Evolutionary conservation across 345 rosid genomes (phyloP).

Genomic region (Chamaenerion angustifolium): DNA sequence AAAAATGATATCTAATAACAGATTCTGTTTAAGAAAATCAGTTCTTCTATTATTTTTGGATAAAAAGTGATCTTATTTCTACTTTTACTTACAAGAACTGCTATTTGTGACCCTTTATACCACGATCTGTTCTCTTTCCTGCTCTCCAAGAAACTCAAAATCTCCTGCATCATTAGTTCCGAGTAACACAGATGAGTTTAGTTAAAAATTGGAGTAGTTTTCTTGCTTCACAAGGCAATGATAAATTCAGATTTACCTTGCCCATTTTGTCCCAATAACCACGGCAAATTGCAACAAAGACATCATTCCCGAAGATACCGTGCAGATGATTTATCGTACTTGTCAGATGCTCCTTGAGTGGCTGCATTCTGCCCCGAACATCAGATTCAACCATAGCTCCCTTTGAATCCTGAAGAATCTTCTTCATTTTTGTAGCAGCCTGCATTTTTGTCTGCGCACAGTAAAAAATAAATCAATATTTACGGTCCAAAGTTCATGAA

Average conservation of each 20-base stretch:
- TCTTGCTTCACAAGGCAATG: not conserved
- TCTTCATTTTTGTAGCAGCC: slow-evolving; percentile 68
- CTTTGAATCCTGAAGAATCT: slow-evolving; percentile 87
- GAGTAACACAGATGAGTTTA: too few species aligned
- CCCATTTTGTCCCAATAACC: slow-evolving; percentile 98
- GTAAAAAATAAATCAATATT: not conserved
- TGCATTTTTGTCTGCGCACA: slow-evolving; percentile 57
- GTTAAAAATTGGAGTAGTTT: not conserved
- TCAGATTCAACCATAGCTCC: slow-evolving; percentile 75
- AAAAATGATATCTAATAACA: too few species aligned
- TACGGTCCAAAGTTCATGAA: not conserved
- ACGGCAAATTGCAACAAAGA: slow-evolving; percentile 68
- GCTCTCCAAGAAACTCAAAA: slow-evolving; percentile 79
- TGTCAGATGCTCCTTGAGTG: slow-evolving; percentile 67
- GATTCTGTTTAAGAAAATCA: too few species aligned
- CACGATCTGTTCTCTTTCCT: slow-evolving; percentile 92
- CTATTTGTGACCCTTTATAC: slow-evolving; percentile 83
- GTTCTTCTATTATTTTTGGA: too few species aligned
- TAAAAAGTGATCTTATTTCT: too few species aligned
- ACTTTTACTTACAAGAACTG: slow-evolving; percentile 58
- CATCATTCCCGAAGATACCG: slow-evolving; percentile 52
- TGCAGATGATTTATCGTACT: slow-evolving; percentile 73
- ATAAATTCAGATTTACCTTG: slow-evolving; percentile 33
- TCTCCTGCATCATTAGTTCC: slow-evolving; percentile 33
- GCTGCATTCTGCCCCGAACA: slow-evolving; percentile 62